Conservation (phyloP, 2,329 filamentous ascomycete genomes). For the Fusarium hainanense region DNA sequence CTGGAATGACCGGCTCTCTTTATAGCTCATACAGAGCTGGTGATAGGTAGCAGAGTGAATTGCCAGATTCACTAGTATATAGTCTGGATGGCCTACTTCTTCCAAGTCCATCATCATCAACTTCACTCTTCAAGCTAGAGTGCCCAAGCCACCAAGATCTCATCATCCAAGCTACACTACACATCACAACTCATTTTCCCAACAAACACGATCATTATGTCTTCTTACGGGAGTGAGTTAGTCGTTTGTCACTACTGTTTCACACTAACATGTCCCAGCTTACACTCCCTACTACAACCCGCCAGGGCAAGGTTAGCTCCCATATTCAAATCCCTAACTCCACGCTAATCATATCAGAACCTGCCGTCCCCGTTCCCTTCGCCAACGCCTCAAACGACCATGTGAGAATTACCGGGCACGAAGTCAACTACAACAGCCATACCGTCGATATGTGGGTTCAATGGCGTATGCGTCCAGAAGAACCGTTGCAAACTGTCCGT, state of each 20-base stretch:
- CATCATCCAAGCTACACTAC: background rate
- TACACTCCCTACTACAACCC: background rate
- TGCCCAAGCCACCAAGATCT: no score
- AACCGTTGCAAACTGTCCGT: background rate
- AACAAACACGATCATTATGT: background rate
- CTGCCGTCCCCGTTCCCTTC: background rate
- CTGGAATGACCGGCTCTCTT: no score
- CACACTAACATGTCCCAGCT: background rate
- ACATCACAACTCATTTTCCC: background rate
- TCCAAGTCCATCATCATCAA: background rate
- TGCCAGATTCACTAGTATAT: background rate
- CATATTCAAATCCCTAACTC: accelerated
- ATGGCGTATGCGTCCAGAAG: background rate
- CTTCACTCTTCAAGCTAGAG: background rate
- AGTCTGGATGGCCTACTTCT: no score
- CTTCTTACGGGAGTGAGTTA: background rate
- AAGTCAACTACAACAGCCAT: accelerated
- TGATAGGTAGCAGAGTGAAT: no score
- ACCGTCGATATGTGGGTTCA: background rate
- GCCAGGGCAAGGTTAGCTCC: background rate
- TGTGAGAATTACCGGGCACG: background rate
- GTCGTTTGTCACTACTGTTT: background rate
- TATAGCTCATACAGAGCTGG: no score
- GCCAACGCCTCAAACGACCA: accelerated
- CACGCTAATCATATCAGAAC: background rate